Conservation (phyloP, 176 grass and related monocot species). For the Echinochloa phyllopogon region DNA sequence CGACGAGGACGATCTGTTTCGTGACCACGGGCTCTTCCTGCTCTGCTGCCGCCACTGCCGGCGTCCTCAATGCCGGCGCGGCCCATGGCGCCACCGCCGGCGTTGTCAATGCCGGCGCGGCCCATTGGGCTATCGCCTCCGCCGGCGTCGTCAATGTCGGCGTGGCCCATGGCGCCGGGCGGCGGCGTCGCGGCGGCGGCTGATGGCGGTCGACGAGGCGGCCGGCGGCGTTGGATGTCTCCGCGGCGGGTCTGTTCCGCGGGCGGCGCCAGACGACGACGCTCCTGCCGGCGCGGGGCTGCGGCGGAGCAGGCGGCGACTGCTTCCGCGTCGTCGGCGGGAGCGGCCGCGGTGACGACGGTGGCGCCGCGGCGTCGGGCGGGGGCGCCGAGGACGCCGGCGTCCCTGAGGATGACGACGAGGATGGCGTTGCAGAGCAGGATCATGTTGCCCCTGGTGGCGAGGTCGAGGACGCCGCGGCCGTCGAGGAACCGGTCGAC, state of each 20-base stretch:
- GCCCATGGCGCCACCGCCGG: too few relatives aligned
- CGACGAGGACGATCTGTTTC: not conserved
- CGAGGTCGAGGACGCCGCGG: conserved; percentile 18
- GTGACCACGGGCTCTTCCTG: not conserved
- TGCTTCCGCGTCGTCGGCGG: not conserved
- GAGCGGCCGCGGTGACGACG: not conserved
- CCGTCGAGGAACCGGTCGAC: not conserved
- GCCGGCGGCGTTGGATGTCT: not conserved
- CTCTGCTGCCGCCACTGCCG: not conserved
- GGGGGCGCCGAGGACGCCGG: conserved; percentile 53
- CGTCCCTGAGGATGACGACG: conserved; percentile 63
- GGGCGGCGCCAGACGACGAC: not conserved
- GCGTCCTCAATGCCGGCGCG: not conserved
- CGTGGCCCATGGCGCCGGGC: too few relatives aligned
- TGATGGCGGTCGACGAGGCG: not conserved
- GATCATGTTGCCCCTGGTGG: conserved; percentile 58
- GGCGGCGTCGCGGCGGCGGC: not conserved
- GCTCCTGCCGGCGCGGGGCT: not conserved
- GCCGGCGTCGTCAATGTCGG: too few relatives aligned
- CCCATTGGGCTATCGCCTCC: too few relatives aligned
- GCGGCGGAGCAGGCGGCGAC: not conserved
- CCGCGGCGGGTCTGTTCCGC: not conserved
- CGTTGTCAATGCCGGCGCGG: not conserved
- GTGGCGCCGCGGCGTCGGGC: not conserved
- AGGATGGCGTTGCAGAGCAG: conserved; percentile 73